Evolutionary conservation across 225 moss, liverwort and hornwort species (phyloP).

Genomic region (Physcomitrium patens): DNA sequence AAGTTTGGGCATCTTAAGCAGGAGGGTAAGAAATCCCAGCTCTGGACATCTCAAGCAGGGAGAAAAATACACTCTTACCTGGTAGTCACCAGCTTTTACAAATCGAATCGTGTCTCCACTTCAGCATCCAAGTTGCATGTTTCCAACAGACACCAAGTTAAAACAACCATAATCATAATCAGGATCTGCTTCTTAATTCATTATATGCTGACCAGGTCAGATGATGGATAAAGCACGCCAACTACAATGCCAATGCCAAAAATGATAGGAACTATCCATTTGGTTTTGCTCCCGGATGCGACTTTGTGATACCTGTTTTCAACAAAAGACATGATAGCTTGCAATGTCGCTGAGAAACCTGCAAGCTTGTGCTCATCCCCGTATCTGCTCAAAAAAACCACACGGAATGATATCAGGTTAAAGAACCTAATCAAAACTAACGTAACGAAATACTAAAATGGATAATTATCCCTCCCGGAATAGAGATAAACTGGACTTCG

Average conservation of each 20-base stretch:
- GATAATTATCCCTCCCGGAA: neutral
- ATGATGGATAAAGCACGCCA: neutral
- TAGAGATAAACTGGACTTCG: neutral
- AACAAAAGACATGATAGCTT: constrained; percentile 99
- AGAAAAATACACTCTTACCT: constrained; percentile 50
- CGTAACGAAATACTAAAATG: neutral
- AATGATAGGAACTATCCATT: constrained; percentile 5
- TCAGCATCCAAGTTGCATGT: constrained; percentile 42
- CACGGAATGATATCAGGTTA: constrained; percentile 5
- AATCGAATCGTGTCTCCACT: constrained; percentile 92
- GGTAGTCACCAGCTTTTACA: constrained; percentile 96
- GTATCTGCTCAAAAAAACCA: constrained; percentile 61
- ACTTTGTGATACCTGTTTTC: constrained; percentile 70
- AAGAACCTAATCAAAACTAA: constrained; percentile 8
- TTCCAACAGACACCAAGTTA: constrained; percentile 41
- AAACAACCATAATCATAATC: constrained; percentile 25
- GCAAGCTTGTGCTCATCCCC: constrained; percentile 98
- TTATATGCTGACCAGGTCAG: constrained; percentile 1
- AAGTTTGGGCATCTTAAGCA: constrained; percentile 16
- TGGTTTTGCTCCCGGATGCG: constrained; percentile 16
- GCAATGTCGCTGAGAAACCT: constrained; percentile 96
- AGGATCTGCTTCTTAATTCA: constrained; percentile 11
- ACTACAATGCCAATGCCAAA: neutral
- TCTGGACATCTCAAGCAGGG: neutral
- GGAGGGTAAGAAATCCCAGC: neutral